A percentile compares a stretch with the other conserved stretches of the same genome.
Evolutionary conservation across 768 basidiomycete genomes (phyloP).

Genomic region (Leccinum barrowsii): DNA sequence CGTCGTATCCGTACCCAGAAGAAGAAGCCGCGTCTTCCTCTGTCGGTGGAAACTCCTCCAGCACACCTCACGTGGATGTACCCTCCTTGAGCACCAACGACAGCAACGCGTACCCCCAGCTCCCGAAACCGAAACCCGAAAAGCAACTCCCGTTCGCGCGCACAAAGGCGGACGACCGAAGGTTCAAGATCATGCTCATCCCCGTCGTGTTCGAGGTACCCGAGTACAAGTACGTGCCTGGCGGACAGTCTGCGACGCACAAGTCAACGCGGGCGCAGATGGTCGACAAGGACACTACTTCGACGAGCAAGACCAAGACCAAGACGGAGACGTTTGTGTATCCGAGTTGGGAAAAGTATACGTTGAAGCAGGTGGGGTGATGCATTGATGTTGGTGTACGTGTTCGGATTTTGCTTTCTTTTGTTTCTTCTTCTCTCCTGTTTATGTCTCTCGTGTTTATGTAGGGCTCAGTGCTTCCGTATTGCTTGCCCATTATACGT

Average conservation of each 20-base stretch:
- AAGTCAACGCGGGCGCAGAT: constrained; percentile 27
- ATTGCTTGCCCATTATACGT: background rate
- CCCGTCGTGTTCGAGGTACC: constrained; percentile 42
- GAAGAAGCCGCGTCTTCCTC: constrained; percentile 31
- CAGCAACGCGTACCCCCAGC: constrained; percentile 26
- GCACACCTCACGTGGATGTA: background rate
- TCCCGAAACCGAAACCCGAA: constrained; percentile 38
- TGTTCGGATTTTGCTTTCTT: too few species aligned
- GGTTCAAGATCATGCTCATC: constrained; percentile 50
- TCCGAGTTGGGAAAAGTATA: constrained; percentile 67
- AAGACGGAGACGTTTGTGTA: constrained; percentile 47
- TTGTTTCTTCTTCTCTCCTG: too few species aligned
- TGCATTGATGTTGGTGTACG: background rate
- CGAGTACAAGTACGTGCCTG: constrained; percentile 15
- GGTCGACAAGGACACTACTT: background rate
- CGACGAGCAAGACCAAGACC: constrained; percentile 28
- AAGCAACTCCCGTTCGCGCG: constrained; percentile 53
- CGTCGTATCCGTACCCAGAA: constrained; percentile 6
- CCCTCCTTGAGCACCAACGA: constrained; percentile 21
- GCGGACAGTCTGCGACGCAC: constrained; percentile 22
- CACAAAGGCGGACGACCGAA: constrained; percentile 48
- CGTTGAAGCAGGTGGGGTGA: constrained; percentile 40
- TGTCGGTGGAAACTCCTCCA: constrained; percentile 17
- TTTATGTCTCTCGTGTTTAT: background rate
- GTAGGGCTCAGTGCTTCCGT: background rate